phyloP scores from a whole-genome alignment of 345 rosid genomes.

The Abelmoschus esculentus region DNA sequence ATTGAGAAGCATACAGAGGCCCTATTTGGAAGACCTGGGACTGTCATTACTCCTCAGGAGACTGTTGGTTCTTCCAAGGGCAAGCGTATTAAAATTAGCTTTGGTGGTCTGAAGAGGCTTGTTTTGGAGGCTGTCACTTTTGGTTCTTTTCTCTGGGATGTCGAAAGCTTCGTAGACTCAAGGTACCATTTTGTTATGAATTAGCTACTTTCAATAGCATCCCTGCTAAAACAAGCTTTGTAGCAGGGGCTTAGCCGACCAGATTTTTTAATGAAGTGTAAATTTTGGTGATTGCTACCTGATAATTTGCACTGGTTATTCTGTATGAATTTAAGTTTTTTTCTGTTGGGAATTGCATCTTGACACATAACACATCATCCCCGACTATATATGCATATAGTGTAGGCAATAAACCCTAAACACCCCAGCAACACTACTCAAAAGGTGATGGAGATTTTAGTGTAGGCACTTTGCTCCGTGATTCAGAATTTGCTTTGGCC shows the following conservation, averaged over 20 bases:
- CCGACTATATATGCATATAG: too few species aligned
- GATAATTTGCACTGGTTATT: slow-evolving; percentile 3
- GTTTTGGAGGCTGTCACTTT: slow-evolving; percentile 93
- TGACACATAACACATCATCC: neutral
- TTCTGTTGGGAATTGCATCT: neutral
- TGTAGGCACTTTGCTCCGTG: slow-evolving; percentile 24
- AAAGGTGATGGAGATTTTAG: too few species aligned
- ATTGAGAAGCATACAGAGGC: slow-evolving; percentile 98
- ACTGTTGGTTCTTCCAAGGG: slow-evolving; percentile 69
- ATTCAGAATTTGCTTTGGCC: too few species aligned
- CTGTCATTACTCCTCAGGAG: too few species aligned
- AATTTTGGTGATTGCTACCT: slow-evolving; percentile 6
- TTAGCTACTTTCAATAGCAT: slow-evolving; percentile 19
- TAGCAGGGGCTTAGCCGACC: slow-evolving; percentile 8
- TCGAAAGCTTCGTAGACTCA: slow-evolving; percentile 86
- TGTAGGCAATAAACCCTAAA: too few species aligned
- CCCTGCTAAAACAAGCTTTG: neutral
- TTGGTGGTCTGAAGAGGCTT: slow-evolving; percentile 82
- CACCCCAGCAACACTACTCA: too few species aligned
- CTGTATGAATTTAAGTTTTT: slow-evolving; percentile 15
- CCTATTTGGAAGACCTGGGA: slow-evolving; percentile 83
- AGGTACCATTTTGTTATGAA: slow-evolving; percentile 85
- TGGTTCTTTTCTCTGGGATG: slow-evolving; percentile 98
- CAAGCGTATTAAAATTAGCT: slow-evolving; percentile 72
- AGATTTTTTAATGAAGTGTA: slow-evolving; percentile 5